A percentile compares a stretch with the other conserved stretches of the same genome.
Conservation (phyloP, 495 filamentous ascomycete species). For the Cladorrhinum samala region DNA sequence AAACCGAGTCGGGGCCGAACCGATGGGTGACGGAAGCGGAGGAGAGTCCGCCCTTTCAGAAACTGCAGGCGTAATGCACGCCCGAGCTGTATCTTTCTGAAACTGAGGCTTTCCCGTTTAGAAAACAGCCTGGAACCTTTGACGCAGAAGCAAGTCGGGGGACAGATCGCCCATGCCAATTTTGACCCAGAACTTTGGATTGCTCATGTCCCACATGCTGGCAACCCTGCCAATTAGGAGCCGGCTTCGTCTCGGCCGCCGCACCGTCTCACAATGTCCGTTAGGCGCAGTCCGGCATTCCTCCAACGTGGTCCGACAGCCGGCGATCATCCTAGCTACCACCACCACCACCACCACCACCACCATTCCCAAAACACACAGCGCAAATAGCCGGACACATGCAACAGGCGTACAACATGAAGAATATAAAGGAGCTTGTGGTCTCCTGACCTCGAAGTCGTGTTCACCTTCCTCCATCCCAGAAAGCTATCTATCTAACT, state of each 20-base stretch:
- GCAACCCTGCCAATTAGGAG: not conserved
- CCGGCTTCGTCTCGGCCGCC: not conserved
- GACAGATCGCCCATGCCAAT: not conserved
- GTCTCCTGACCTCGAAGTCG: not conserved
- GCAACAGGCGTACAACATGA: not conserved
- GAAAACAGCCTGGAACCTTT: not conserved
- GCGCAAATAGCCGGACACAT: not conserved
- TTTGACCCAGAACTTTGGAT: not conserved
- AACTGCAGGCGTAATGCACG: not conserved
- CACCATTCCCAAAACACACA: conserved; percentile 1
- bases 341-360: too few species aligned
- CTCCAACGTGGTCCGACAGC: conserved; percentile 44
- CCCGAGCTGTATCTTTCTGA: too few species aligned
- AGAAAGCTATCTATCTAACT: not conserved
- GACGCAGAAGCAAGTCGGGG: not conserved
- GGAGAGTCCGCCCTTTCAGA: not conserved
- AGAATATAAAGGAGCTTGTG: not conserved
- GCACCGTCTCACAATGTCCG: conserved; percentile 29
- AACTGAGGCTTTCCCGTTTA: too few species aligned
- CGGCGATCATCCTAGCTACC: conserved; percentile 8
- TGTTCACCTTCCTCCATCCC: not conserved
- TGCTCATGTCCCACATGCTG: not conserved
- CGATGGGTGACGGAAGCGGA: not conserved
- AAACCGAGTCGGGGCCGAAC: not conserved
- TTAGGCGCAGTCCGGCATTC: conserved; percentile 32